phyloP scores from a whole-genome alignment of 1,284 basidiomycete genomes.

The Melampsora abietis-canadensis region DNA sequence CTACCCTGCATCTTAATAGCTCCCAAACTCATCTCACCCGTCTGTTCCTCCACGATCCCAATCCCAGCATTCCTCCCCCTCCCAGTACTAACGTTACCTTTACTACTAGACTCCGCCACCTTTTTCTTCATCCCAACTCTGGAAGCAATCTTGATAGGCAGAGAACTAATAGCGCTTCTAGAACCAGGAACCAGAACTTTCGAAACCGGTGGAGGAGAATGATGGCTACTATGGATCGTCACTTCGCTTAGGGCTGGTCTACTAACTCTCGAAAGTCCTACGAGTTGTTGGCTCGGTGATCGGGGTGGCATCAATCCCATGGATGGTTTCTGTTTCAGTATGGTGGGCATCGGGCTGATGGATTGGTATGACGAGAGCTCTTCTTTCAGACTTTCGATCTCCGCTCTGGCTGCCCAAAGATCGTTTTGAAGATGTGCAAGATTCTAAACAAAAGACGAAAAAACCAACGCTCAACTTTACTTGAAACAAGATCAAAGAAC shows the following conservation, averaged over 20 bases:
- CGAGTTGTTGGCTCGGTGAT: constrained; percentile 12
- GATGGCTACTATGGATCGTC: constrained; percentile 1
- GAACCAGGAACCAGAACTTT: too few relatives aligned
- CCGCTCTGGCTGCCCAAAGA: constrained; percentile 19
- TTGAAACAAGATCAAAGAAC: too few relatives aligned
- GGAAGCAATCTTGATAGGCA: background rate
- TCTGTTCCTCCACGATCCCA: background rate
- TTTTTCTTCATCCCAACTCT: background rate
- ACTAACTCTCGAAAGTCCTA: constrained; percentile 20
- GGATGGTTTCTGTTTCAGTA: background rate
- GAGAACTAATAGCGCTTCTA: background rate
- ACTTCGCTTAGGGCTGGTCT: constrained; percentile 26
- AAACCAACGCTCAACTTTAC: background rate
- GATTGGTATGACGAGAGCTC: constrained; percentile 36
- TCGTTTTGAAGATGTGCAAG: constrained; percentile 22
- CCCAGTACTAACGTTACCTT: too few relatives aligned
- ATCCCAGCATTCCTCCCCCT: background rate
- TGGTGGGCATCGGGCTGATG: background rate
- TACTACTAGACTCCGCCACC: background rate
- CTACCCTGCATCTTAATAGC: constrained; percentile 39
- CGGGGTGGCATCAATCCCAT: background rate
- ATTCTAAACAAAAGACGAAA: constrained; percentile 9
- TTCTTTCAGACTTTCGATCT: constrained; percentile 26
- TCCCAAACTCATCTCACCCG: constrained; percentile 30
- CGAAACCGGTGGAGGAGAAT: background rate